Conservation (phyloP, 2,329 filamentous ascomycete genomes). For the Fusarium hainanense region DNA sequence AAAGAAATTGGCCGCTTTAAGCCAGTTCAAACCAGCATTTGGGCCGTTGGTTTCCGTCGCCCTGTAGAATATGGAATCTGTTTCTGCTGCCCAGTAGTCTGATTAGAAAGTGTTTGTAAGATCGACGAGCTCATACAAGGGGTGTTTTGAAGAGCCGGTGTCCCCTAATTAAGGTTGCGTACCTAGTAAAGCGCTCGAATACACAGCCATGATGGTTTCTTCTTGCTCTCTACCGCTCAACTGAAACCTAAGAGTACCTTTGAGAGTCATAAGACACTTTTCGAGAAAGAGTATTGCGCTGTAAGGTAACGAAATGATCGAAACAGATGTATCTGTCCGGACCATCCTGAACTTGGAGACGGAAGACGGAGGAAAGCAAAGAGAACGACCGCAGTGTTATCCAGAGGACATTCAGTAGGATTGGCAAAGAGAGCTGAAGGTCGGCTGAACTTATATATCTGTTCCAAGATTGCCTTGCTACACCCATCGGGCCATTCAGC, state of each 20-base stretch:
- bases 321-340: neutral
- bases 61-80: neutral
- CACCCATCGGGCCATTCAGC: neutral
- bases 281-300: neutral
- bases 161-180: neutral
- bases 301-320: neutral
- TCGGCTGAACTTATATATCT: neutral
- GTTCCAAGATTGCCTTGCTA: neutral
- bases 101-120: neutral
- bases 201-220: neutral
- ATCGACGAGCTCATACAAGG: neutral
- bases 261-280: neutral
- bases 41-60: neutral
- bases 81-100: neutral
- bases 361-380: neutral
- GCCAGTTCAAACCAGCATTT: neutral
- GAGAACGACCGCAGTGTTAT: neutral
- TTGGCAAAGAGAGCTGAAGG: neutral
- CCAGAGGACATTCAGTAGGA: neutral
- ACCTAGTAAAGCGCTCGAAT: no score
- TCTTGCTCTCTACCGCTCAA: neutral
- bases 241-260: neutral
- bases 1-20: neutral
- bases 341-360: neutral
- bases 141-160: neutral